phyloP scores from a whole-genome alignment of 345 rosid genomes.

The Noccaea bulbosa region DNA sequence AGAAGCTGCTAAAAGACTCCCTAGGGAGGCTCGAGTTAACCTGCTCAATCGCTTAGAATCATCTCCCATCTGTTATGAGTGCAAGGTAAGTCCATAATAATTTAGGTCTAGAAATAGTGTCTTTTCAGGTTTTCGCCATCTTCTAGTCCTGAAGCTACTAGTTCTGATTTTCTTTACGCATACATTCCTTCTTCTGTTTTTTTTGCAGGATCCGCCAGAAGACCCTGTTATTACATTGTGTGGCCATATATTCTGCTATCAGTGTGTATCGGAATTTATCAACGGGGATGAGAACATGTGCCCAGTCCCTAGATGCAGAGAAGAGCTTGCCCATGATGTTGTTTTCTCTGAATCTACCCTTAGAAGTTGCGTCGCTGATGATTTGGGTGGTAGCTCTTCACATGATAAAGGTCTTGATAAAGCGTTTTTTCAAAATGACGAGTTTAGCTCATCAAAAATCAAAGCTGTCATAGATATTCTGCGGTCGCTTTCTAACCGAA shows the following conservation, averaged over 20 bases:
- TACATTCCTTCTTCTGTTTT: conserved; percentile 36
- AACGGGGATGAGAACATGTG: conserved; percentile 85
- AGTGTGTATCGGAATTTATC: conserved; percentile 77
- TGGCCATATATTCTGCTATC: conserved; percentile 89
- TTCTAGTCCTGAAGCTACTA: conserved; percentile 5
- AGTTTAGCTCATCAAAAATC: conserved; percentile 77
- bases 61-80: conserved; percentile 62
- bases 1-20: conserved; percentile 68
- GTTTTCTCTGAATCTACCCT: conserved; percentile 82
- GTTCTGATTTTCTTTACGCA: conserved; percentile 8
- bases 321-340: conserved; percentile 69
- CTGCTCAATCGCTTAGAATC: conserved; percentile 58
- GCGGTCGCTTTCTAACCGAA: conserved; percentile 48
- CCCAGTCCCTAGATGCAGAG: conserved; percentile 67
- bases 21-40: conserved; percentile 53
- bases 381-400: conserved; percentile 48
- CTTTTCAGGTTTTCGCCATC: conserved; percentile 23
- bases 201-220: conserved; percentile 89
- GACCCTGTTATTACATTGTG: conserved; percentile 85
- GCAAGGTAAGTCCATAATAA: conserved; percentile 64
- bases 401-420: conserved; percentile 48
- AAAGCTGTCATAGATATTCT: conserved; percentile 73
- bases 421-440: conserved; percentile 52
- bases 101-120: background rate
- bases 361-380: conserved; percentile 53